These are phyloP conservation scores for Solanum raphanifolium DNA, from an alignment of 257 asterid species.

Conservation along the genomic window DNA sequence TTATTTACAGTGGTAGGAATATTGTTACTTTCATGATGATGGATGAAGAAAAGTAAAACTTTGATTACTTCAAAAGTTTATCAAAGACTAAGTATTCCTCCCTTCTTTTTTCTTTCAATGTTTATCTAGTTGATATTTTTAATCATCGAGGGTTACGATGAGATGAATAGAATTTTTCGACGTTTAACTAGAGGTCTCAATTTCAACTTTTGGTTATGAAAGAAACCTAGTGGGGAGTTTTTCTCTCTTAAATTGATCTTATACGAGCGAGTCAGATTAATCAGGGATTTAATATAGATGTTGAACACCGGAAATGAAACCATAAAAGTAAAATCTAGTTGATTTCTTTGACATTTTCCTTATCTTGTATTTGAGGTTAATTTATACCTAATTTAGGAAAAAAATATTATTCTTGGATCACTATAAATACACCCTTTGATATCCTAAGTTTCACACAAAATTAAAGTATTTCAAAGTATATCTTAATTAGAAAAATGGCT, in stretches of 20 bases:
- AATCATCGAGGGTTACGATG: not conserved
- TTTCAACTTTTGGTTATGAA: not conserved
- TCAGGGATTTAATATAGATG: fast-evolving
- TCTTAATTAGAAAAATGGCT: not conserved
- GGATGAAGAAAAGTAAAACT: not conserved
- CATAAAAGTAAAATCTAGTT: not conserved
- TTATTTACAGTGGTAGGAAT: not conserved
- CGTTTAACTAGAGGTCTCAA: not conserved
- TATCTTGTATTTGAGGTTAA: not conserved
- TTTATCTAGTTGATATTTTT: not conserved
- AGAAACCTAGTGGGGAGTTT: fast-evolving
- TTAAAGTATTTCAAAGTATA: not conserved
- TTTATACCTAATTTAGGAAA: not conserved
- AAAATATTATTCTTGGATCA: not conserved
- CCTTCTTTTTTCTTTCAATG: not conserved
- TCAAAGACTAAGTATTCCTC: not conserved
- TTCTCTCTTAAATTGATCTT: not conserved
- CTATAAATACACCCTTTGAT: not conserved
- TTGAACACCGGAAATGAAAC: fast-evolving
- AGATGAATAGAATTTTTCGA: fast-evolving
- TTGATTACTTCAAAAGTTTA: not conserved
- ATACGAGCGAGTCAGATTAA: no score
- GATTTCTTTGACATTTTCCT: not conserved
- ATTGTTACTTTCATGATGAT: not conserved
- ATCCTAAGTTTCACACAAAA: not conserved